phyloP scores from a whole-genome alignment of 176 grass and related monocot genomes.

The Carex cristatella region DNA sequence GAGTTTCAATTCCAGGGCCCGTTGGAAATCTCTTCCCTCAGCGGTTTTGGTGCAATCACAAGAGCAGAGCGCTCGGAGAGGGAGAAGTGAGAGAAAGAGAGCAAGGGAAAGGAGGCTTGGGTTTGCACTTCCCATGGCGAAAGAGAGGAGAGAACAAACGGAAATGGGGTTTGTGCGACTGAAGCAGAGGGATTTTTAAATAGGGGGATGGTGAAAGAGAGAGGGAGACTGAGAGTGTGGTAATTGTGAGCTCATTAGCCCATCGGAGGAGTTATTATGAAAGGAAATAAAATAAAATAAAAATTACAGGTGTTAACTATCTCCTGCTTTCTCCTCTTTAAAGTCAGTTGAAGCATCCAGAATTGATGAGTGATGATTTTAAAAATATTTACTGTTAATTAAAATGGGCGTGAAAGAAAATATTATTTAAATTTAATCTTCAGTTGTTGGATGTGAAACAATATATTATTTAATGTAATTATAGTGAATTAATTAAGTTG shows the following conservation, averaged over 20 bases:
- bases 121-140: constrained; percentile 35
- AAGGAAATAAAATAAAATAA: background rate
- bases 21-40: constrained; percentile 27
- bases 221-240: constrained; percentile 16
- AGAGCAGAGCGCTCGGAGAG: constrained; percentile 33
- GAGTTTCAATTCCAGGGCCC: constrained; percentile 46
- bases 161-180: background rate
- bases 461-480: background rate
- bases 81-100: constrained; percentile 45
- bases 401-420: background rate
- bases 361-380: background rate
- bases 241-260: constrained; percentile 21
- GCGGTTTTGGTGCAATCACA: constrained; percentile 42
- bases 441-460: background rate
- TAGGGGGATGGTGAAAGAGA: background rate
- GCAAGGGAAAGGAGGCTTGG: constrained; percentile 34
- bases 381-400: background rate
- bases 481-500: background rate
- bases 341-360: constrained; percentile 4
- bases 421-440: background rate
- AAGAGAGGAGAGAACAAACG: background rate
- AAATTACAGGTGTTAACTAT: background rate
- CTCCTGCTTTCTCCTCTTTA: background rate
- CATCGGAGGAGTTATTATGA: background rate
- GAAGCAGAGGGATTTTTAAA: background rate